Base-by-base conservation (phyloP, 805 yeast species). In the Myxozyma udenii region DNA sequence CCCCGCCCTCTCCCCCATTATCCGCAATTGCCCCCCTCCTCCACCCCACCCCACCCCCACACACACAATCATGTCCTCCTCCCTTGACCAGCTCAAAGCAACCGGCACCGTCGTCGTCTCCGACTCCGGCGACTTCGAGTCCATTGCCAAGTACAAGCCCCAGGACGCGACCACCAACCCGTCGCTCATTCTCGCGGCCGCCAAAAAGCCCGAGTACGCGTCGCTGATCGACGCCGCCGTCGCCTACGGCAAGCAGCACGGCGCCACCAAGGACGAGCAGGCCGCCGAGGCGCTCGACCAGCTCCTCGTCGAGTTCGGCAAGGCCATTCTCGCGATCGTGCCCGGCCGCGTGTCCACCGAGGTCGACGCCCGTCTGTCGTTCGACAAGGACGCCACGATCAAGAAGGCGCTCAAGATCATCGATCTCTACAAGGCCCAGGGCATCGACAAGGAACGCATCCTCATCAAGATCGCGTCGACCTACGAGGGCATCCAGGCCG, bases 131-230 rank as follows among this genome's bases (percentile, higher is more conserved):
- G 98, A 93, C 74, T 93, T 93, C 71, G 97, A 88, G 73, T 84
- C 93, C 61, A 93, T 93, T 71, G 96, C 96, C 69, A 88, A 90
- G 75, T 93, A 85, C 78, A 87, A 93, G 65, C 98, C 98, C 63
- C 98, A 93, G 78, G 98, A 93, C 74, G 96, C 98, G 62, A 93
- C 98, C 65, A 93, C 98, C 71, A 93, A 93, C 79, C 98, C 98
- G 62, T 89, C 98, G 40, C 79, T 93, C 76, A 91, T 93, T 67
- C 78, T 93, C 65, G 98, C 98, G 61, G 98, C 98, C 53, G 69
- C 98, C 52, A 87, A 85, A 75, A 87, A 89, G 77, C 73, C 89
- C 39, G 89, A 85, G 69, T 93, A 93, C 75, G 85, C 95, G 53
- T 78, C 82, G 68, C 78, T 93, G 71, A 85, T 93, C 61, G 98